Evolutionary conservation across 2,329 filamentous ascomycete species (phyloP), one percentile per base, ranked within the genome.

Genomic region (Dryadomyces quercivorus): DNA sequence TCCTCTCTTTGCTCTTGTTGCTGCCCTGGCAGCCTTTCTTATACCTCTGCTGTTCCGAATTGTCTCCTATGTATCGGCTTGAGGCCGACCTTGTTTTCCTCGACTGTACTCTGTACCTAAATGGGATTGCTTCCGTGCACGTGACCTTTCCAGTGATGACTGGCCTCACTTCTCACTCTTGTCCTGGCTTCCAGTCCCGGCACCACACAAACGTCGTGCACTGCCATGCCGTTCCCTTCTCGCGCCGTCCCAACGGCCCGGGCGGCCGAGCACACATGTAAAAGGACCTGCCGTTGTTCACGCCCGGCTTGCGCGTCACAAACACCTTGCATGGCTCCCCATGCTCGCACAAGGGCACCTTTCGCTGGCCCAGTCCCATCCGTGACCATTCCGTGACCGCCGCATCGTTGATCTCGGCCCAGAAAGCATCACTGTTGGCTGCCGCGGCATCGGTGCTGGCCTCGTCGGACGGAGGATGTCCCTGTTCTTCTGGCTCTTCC

Each of bases 341-440:
- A 64, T 98, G 93, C 50, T 96, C 90, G 65, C 93, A 98, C 55
- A 78, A 79, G 1, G 93, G 93, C 1, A 81, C 53, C 56, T 55
- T 52, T 22, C 53, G 58, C 75, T 1, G 80, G 71, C 55, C 86
- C 83, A 66, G 85, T 89, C 16, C 84, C 15, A 97, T 75, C 65
- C 85, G 90, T 5, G 82, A 84, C 93, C 93, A 97, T 21, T 85
- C 85, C 63, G 93, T 85, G 65, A 88, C 92, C 48, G 79, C 78
- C 57, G 80, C 75, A 51, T 93, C 34, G 26, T 50, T 51, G 43
- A 51, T 42, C 40, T 44, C 48, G 48, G 43, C 42, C 48, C 43
- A 42, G 31, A 48, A 43, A 10, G 7, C 3, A 15, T 54, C 51
- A 16, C n/a, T 13, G 16, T 5, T 36, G 15, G 12, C 15, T 9